These are phyloP conservation scores for Thalassiosira sp. DNA, from an alignment of 352 stramenopile genomes.

Conservation along the genomic window DNA sequence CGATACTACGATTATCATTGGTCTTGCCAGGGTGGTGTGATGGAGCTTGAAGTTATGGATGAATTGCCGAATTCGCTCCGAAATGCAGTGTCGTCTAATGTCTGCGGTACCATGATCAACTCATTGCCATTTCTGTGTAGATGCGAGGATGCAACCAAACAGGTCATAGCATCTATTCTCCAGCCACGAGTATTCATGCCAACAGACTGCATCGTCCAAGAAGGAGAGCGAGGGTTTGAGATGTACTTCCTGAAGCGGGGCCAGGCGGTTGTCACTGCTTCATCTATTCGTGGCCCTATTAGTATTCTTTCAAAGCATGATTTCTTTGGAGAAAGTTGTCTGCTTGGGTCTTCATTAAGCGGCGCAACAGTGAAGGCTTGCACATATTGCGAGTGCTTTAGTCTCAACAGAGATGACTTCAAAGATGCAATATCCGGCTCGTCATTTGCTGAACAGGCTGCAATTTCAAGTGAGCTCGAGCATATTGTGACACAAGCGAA, in stretches of 20 bases:
- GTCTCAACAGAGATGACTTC: constrained; percentile 51
- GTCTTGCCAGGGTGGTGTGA: constrained; percentile 63
- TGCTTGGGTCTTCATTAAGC: constrained; percentile 44
- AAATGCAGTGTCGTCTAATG: constrained; percentile 44
- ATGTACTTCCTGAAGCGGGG: constrained; percentile 64
- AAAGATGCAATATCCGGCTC: constrained; percentile 50
- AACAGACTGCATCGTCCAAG: constrained; percentile 49
- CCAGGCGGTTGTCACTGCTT: constrained; percentile 26
- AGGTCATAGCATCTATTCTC: constrained; percentile 57
- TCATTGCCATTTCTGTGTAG: constrained; percentile 59
- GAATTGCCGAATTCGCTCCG: constrained; percentile 56
- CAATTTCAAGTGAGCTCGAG: constrained; percentile 35
- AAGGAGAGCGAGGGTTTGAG: constrained; percentile 48
- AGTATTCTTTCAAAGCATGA: constrained; percentile 44
- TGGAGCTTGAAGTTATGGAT: constrained; percentile 62
- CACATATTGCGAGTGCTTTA: constrained; percentile 65
- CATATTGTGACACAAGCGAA: constrained; percentile 28
- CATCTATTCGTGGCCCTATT: constrained; percentile 18
- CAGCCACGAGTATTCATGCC: constrained; percentile 68
- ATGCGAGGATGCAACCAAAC: constrained; percentile 59
- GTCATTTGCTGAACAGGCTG: constrained; percentile 17
- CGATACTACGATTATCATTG: constrained; percentile 77
- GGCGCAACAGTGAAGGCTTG: constrained; percentile 51
- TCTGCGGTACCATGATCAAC: constrained; percentile 46
- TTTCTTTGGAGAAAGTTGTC: constrained; percentile 67